Percentiles rank a stretch among this genome's conserved stretches.
These are phyloP conservation scores for Penicillium fuscoglaucum DNA, from an alignment of 2,329 filamentous ascomycete genomes.

Conservation along the genomic window DNA sequence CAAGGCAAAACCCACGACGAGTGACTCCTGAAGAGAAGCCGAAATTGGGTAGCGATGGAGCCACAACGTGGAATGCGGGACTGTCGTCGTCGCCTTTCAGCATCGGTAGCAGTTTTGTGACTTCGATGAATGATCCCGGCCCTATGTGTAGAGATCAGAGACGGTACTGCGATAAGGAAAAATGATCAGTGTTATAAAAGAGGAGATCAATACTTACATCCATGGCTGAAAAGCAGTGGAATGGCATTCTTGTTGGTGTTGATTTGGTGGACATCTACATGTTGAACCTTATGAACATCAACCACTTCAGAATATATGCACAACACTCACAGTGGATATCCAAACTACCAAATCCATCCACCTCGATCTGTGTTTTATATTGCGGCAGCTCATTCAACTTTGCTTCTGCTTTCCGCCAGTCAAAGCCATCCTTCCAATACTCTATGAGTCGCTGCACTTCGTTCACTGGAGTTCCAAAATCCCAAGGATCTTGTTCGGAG, in stretches of 20 bases:
- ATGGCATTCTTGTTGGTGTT: slow-evolving; percentile 57
- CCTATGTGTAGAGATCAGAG: slow-evolving; percentile 30
- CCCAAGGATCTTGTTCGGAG: slow-evolving; percentile 19
- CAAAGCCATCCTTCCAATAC: slow-evolving; percentile 58
- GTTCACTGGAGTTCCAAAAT: slow-evolving; percentile 20
- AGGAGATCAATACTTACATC: slow-evolving; percentile 49
- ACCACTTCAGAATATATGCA: background rate
- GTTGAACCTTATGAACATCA: background rate
- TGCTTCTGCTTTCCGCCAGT: slow-evolving; percentile 64
- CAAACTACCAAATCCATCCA: slow-evolving; percentile 60
- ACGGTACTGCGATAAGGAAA: background rate
- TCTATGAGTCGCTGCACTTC: slow-evolving; percentile 51
- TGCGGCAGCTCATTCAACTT: slow-evolving; percentile 63
- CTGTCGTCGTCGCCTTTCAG: slow-evolving; percentile 37
- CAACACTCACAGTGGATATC: slow-evolving; percentile 57
- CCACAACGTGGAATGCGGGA: slow-evolving; percentile 56
- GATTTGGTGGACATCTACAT: slow-evolving; percentile 55
- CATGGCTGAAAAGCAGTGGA: slow-evolving; percentile 67
- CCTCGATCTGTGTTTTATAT: slow-evolving; percentile 54
- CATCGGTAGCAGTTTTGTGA: slow-evolving; percentile 45
- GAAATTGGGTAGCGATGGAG: slow-evolving; percentile 57
- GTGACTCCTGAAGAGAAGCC: slow-evolving; percentile 52
- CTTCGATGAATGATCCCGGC: slow-evolving; percentile 67
- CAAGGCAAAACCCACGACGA: slow-evolving; percentile 54
- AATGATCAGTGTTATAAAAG: background rate